A percentile compares a stretch with the other conserved stretches of the same genome.
Evolutionary conservation across 805 yeast species (phyloP).

Genomic region (Suhomyces xylopsoci): DNA sequence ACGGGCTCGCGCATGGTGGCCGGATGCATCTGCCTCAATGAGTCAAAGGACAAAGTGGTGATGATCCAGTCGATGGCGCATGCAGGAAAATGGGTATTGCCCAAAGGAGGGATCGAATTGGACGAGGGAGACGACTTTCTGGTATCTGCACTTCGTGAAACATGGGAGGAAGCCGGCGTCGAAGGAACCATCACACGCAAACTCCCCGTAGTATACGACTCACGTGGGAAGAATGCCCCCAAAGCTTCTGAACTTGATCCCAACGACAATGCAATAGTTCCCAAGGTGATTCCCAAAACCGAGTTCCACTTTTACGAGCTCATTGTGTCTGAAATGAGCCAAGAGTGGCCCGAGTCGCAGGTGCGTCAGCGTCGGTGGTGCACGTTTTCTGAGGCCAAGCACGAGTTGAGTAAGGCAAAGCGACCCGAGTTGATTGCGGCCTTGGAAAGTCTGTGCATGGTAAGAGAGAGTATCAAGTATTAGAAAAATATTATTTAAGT

Average conservation of each 20-base stretch:
- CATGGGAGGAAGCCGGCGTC: constrained; percentile 98
- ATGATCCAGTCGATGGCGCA: constrained; percentile 76
- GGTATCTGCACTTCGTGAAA: constrained; percentile 74
- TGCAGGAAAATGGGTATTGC: constrained; percentile 76
- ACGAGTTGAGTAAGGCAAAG: constrained; percentile 52
- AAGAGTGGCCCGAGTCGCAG: constrained; percentile 71
- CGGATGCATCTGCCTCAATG: constrained; percentile 77
- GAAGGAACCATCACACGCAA: constrained; percentile 55
- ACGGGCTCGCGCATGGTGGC: constrained; percentile 88
- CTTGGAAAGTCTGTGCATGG: constrained; percentile 52
- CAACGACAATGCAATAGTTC: constrained; percentile 32
- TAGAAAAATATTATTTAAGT: too few species aligned
- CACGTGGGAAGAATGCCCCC: constrained; percentile 39
- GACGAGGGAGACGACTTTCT: constrained; percentile 61
- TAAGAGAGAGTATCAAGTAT: constrained; percentile 26
- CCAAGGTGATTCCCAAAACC: constrained; percentile 59
- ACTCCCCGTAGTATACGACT: constrained; percentile 68
- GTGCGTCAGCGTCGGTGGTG: constrained; percentile 75
- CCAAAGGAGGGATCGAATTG: constrained; percentile 91
- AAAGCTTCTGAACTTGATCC: constrained; percentile 14
- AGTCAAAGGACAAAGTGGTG: constrained; percentile 57
- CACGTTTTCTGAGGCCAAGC: constrained; percentile 61
- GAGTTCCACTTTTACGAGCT: constrained; percentile 88
- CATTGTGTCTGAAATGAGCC: constrained; percentile 52
- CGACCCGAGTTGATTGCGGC: constrained; percentile 70